Base-by-base conservation (phyloP, 495 filamentous ascomycete species). In the Penicillium pancosmium region DNA sequence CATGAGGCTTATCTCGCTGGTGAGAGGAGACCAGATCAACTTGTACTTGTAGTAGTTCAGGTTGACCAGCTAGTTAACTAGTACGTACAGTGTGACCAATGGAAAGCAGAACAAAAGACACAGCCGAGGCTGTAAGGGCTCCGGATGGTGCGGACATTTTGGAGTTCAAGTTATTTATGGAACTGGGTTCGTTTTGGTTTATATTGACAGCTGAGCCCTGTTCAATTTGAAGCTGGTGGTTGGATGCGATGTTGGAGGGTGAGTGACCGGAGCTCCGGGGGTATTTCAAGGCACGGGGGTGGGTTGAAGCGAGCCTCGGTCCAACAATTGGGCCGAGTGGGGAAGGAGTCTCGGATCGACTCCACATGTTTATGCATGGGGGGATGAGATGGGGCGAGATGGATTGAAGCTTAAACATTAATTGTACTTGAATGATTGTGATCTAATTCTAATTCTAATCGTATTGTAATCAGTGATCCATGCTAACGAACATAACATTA, bases 11-110 rank as follows among this genome's bases (percentile, higher is more conserved):
- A 3, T 36, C 34, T 9, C 34, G 10, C 19, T 2, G 19, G 19
- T 1, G 19, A 21, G 19, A 21, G 19, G 19, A 21, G 19, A 15
- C 4, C 12, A 1, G 8, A 38, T 38, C 27, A 31, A 31, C 6
- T 31, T 8, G 6, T 7, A 31, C 6, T 31, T 31, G 27, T 31
- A 31, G 27, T 31, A 23, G 23, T 2, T 23, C 23, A 23, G 0
- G 23, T 23, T 23, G 23, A 23, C 23, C 23, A 23, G 23, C 4
- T 31, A 4, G 10, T 19, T 3, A 19, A 1, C 0, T 13, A 12
- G 16, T 7, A 54, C 57, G 13, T 61, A 71, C 69, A 52, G 69
- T 72, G 52, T 72, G 69, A 23, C 62, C 69, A 11, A 72, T 43
- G 15, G 69, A 62, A 11, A 72, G 58, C 12, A 65, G 33, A 12